phyloP scores from a whole-genome alignment of 2,329 filamentous ascomycete genomes.

The Emmonsia crescens region DNA sequence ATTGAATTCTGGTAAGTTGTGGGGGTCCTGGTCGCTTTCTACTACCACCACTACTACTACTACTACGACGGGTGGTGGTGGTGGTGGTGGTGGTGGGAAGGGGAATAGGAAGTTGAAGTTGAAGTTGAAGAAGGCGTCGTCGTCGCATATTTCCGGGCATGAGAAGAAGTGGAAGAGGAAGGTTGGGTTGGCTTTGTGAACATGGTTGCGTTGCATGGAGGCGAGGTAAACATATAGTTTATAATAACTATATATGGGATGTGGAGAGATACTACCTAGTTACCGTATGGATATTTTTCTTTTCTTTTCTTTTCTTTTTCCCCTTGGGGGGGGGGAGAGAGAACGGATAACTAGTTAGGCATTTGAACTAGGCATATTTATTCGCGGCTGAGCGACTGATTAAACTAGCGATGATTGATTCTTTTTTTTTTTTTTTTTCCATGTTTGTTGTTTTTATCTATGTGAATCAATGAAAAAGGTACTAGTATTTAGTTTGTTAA shows the following conservation, averaged over 20 bases:
- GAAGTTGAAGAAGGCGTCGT: slow-evolving; percentile 7
- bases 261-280: too few species aligned
- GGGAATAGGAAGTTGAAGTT: too few species aligned
- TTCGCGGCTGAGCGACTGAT: too few species aligned
- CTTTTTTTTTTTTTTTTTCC: neutral
- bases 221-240: too few species aligned
- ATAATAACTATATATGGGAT: too few species aligned
- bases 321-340: neutral
- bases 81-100: slow-evolving; percentile 5
- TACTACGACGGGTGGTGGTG: slow-evolving; percentile 2
- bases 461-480: too few species aligned
- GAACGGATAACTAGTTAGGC: too few species aligned
- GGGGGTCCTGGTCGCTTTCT: slow-evolving; percentile 1
- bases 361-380: too few species aligned
- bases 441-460: neutral
- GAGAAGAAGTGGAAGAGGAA: slow-evolving; percentile 13
- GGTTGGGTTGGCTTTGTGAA: slow-evolving; percentile 11
- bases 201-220: neutral
- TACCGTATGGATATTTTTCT: neutral
- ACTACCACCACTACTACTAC: too few species aligned
- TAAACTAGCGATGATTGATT: neutral
- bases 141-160: slow-evolving; percentile 1
- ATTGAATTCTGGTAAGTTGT: slow-evolving; percentile 13
- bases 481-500: too few species aligned
- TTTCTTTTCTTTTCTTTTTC: neutral